Base-by-base conservation (phyloP, 371 early-diverging fungal species). In the Vairimorpha apis region DNA sequence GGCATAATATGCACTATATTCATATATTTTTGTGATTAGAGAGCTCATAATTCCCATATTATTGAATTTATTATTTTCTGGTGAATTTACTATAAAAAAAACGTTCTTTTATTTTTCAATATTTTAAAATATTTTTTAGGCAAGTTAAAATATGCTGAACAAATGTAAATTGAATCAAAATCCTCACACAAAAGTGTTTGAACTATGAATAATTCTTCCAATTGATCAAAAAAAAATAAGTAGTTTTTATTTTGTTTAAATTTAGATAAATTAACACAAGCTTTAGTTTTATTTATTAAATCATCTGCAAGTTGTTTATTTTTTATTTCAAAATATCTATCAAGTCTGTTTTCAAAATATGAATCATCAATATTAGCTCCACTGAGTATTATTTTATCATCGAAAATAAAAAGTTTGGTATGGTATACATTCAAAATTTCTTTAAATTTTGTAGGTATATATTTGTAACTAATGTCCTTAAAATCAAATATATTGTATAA, bases 101-200 rank as follows among this genome's bases (percentile, higher is more conserved):
- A 74, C 45, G 5, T 44, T 43, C 18, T 27, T 44, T 25, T 53
- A 16, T 0, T 49, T 64, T 71, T 74, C 1, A 79, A 51, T 33
- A 74, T 16, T 5, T 70, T 23, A 0, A 73, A 27, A 59, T 79
- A 72, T n/a, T 35, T 14, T 0, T 2, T 5, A 32, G 79, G 69
- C 16, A 79, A 63, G 58, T 79, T 79, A 30, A 74, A 33, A 70
- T 79, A 79, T 0, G 76, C 73, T 2, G 79, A 67, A 4, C 76
- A 59, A 30, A 79, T 66, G 29, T 44, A 37, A 29, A 74, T 41
- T n/a, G 63, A 32, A 23, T 60, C 59, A 41, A 67, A 79, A 21
- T 37, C 51, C 14, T 23, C 0, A 1, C 47, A 18, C 7, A 76
- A 43, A 18, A 78, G 16, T 27, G n/a, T 38, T 27, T 3, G 18